phyloP scores from a whole-genome alignment of 768 basidiomycete species.

The Mycena crocata region DNA sequence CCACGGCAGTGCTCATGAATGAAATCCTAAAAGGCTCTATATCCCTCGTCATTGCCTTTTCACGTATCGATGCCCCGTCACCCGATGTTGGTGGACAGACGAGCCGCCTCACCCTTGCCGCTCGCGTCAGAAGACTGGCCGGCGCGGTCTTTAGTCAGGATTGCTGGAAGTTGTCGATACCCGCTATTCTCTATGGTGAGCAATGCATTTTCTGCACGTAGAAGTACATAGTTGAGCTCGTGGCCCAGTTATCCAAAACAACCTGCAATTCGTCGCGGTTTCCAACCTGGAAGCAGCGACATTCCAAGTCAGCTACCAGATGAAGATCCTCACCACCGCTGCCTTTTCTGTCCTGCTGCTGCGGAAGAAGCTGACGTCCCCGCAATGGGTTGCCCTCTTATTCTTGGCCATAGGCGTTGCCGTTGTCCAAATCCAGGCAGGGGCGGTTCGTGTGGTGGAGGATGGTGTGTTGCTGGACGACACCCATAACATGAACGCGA shows the following conservation, averaged over 20 bases:
- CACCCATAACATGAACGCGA: conserved; percentile 76
- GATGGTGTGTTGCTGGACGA: conserved; percentile 38
- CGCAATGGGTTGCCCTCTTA: conserved; percentile 88
- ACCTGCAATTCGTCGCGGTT: conserved; percentile 94
- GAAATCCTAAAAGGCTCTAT: conserved; percentile 94
- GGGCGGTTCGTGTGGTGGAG: conserved; percentile 40
- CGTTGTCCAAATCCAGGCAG: conserved; percentile 86
- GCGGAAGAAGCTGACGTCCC: conserved; percentile 75
- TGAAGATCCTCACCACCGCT: conserved; percentile 97
- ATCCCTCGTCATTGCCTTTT: conserved; percentile 87
- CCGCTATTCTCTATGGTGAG: conserved; percentile 91
- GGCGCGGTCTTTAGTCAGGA: conserved; percentile 87
- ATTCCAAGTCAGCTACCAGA: conserved; percentile 97
- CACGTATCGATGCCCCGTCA: conserved; percentile 58
- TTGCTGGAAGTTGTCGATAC: conserved; percentile 98
- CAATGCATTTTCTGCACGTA: not conserved
- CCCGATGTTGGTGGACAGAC: conserved; percentile 44
- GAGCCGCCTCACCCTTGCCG: conserved; percentile 45
- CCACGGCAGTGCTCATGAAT: conserved; percentile 92
- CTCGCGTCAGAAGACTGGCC: conserved; percentile 66
- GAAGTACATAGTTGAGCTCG: not conserved
- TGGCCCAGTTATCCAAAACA: conserved; percentile 86
- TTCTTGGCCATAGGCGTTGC: conserved; percentile 91
- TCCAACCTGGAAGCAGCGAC: conserved; percentile 95
- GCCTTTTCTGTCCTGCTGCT: conserved; percentile 88